phyloP scores from a whole-genome alignment of 257 asterid species.

The Solanum lycopersicoides region DNA sequence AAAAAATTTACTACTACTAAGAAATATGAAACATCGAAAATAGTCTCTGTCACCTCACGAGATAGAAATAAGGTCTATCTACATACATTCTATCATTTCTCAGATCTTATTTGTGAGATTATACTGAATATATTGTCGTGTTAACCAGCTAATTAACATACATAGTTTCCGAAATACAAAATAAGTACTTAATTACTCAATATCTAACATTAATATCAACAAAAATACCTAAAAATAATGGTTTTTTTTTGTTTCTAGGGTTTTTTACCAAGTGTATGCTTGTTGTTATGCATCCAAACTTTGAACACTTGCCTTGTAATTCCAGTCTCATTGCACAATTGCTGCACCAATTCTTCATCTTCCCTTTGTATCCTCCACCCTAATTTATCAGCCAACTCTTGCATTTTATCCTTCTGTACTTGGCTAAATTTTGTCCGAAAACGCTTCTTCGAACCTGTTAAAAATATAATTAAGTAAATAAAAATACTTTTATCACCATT shows the following conservation, averaged over 20 bases:
- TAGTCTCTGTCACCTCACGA: not conserved
- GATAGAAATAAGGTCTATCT: not conserved
- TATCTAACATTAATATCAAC: not conserved
- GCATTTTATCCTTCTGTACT: constrained; percentile 19
- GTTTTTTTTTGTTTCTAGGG: not conserved
- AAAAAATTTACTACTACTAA: not conserved
- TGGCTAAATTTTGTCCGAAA: constrained; percentile 10
- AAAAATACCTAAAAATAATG: not conserved
- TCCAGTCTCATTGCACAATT: constrained; percentile 10
- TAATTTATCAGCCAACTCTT: constrained; percentile 4
- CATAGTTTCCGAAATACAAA: not conserved
- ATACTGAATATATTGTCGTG: not conserved
- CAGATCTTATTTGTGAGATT: not conserved
- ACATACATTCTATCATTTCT: not conserved
- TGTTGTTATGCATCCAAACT: constrained; percentile 20
- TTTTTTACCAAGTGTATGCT: constrained; percentile 14
- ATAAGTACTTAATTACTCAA: not conserved
- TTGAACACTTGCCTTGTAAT: constrained; percentile 10
- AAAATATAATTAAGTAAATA: not conserved
- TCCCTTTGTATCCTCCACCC: constrained; percentile 15
- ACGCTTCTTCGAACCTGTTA: not conserved
- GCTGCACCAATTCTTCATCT: constrained; percentile 13
- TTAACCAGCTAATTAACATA: not conserved
- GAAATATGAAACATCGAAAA: not conserved
- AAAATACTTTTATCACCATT: not conserved